phyloP scores from a whole-genome alignment of 345 rosid genomes.

The Lenwebbia sp. region DNA sequence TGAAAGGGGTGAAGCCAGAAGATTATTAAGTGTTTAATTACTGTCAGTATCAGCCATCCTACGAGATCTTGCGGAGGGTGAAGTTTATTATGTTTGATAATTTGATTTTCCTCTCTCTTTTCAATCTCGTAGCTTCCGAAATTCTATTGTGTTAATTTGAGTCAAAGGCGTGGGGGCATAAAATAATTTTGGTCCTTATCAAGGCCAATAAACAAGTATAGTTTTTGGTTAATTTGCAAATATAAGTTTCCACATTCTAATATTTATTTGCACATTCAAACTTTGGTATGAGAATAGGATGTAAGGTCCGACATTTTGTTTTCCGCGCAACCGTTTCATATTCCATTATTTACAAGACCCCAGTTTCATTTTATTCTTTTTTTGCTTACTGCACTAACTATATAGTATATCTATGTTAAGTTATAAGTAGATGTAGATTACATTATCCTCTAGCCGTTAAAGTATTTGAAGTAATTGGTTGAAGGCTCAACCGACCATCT shows the following conservation, averaged over 20 bases:
- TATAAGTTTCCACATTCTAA: not conserved
- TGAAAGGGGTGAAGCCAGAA: not conserved
- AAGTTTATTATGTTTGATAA: not conserved
- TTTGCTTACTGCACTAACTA: not conserved
- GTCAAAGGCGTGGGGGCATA: not conserved
- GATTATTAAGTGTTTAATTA: too few species aligned
- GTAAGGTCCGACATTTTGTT: not conserved
- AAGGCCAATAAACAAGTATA: not conserved
- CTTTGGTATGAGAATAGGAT: not conserved
- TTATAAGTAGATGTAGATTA: too few species aligned
- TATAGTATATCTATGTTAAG: not conserved
- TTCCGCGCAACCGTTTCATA: not conserved
- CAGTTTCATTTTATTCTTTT: not conserved
- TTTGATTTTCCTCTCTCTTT: not conserved
- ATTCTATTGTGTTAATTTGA: not conserved
- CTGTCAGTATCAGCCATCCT: not conserved
- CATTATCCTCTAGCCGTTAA: too few species aligned
- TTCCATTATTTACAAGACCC: not conserved
- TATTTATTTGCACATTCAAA: not conserved
- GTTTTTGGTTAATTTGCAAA: not conserved
- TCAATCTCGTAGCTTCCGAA: not conserved
- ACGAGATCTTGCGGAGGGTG: not conserved
- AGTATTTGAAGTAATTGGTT: too few species aligned
- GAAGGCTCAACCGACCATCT: too few species aligned
- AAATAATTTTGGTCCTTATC: not conserved